Conservation (phyloP, 2,329 filamentous ascomycete species). For the Phialophora macrospora region DNA sequence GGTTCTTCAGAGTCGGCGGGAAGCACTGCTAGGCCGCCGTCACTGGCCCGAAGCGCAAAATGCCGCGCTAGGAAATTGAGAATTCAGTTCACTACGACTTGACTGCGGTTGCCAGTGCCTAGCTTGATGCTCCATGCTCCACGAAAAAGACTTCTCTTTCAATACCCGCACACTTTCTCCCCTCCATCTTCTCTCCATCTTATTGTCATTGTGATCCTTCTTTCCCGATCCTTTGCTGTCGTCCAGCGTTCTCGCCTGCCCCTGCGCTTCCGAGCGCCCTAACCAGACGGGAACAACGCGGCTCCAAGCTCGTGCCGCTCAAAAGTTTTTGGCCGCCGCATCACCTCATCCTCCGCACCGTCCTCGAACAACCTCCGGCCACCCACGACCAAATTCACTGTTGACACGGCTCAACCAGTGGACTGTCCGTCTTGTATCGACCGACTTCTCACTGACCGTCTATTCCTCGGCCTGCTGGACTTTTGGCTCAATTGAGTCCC, state of each 20-base stretch:
- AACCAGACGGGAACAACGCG: conserved; percentile 14
- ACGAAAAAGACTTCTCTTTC: conserved; percentile 31
- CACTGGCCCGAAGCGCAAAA: conserved; percentile 22
- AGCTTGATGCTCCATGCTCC: conserved; percentile 21
- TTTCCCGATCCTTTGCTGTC: conserved; percentile 14
- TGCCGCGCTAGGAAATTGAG: conserved; percentile 34
- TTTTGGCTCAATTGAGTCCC: neutral
- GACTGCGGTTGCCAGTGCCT: conserved; percentile 15
- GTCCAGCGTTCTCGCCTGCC: conserved; percentile 24
- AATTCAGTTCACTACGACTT: conserved; percentile 29
- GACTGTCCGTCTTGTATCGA: neutral
- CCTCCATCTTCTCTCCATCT: conserved; percentile 17
- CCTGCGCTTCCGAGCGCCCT: conserved; percentile 19
- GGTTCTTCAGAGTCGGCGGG: conserved; percentile 9
- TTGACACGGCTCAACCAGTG: neutral
- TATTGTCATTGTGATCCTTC: conserved; percentile 10
- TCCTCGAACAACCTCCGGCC: neutral
- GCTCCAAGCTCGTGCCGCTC: conserved; percentile 23
- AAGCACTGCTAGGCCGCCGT: conserved; percentile 8
- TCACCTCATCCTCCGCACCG: conserved; percentile 25
- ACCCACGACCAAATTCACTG: neutral
- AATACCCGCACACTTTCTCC: conserved; percentile 27
- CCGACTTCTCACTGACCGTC: neutral
- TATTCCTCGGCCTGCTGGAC: neutral
- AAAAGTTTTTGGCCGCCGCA: conserved; percentile 29